phyloP scores from a whole-genome alignment of 495 filamentous ascomycete genomes.

The Tuber melanosporum region DNA sequence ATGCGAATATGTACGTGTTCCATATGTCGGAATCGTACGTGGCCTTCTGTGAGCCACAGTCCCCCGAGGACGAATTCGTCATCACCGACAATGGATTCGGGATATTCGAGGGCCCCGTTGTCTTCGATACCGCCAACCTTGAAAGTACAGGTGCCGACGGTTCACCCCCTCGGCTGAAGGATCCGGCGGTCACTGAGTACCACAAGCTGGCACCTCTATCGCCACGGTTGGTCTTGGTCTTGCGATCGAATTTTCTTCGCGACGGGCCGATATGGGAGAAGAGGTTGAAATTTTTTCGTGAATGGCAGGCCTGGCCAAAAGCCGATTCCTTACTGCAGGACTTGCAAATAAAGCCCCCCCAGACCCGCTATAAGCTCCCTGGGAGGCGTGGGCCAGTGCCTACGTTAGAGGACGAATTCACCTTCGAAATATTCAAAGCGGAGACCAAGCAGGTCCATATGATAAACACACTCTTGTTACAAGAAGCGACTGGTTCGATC shows the following conservation, averaged over 20 bases:
- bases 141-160: conserved; percentile 11
- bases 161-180: neutral
- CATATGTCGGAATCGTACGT: conserved; percentile 46
- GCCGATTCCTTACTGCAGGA: conserved; percentile 19
- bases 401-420: conserved; percentile 13
- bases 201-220: conserved; percentile 51
- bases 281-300: conserved; percentile 8
- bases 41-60: conserved; percentile 46
- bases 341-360: conserved; percentile 11
- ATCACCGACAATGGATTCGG: conserved; percentile 49
- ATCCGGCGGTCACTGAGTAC: conserved; percentile 40
- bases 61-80: conserved; percentile 48
- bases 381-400: neutral
- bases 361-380: conserved; percentile 1
- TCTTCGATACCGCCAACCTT: conserved; percentile 13
- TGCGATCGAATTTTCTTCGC: conserved; percentile 43
- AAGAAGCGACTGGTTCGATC: conserved; percentile 11
- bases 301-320: conserved; percentile 14
- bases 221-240: conserved; percentile 49
- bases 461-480: conserved; percentile 14
- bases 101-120: conserved; percentile 48
- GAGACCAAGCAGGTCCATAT: neutral
- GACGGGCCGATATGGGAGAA: conserved; percentile 12
- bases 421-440: conserved; percentile 14
- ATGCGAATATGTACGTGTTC: conserved; percentile 47